A percentile compares a stretch with the other conserved stretches of the same genome.
These are phyloP conservation scores for Phyllosticta citriasiana DNA, from an alignment of 2,329 filamentous ascomycete species.

Conservation along the genomic window DNA sequence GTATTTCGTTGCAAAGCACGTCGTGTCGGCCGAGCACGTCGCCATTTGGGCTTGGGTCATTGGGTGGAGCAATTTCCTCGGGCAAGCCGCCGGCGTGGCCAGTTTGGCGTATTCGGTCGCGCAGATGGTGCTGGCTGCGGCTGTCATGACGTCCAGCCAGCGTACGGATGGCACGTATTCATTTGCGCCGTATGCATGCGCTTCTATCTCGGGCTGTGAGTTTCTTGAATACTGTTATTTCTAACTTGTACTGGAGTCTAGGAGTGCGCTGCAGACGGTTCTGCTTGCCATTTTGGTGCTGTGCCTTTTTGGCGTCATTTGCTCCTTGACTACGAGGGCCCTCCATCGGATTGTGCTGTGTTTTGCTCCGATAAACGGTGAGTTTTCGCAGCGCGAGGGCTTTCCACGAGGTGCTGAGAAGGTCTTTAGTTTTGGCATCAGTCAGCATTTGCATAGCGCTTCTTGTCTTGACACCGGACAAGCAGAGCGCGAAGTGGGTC, in stretches of 20 bases:
- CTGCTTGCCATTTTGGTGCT: constrained; percentile 47
- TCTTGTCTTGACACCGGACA: constrained; percentile 48
- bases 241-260: constrained; percentile 20
- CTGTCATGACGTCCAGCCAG: constrained; percentile 50
- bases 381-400: not conserved
- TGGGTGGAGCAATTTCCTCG: constrained; percentile 58
- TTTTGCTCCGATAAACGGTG: constrained; percentile 58
- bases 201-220: not conserved
- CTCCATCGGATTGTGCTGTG: constrained; percentile 52
- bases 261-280: constrained; percentile 49
- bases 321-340: constrained; percentile 50
- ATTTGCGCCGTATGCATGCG: constrained; percentile 45
- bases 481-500: constrained; percentile 49
- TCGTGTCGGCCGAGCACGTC: constrained; percentile 51
- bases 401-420: not conserved
- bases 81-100: constrained; percentile 53
- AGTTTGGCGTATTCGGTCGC: constrained; percentile 54
- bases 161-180: constrained; percentile 38
- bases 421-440: constrained; percentile 45
- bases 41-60: constrained; percentile 56
- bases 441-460: constrained; percentile 48
- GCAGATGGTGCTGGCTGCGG: constrained; percentile 53
- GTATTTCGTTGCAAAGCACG: constrained; percentile 59
- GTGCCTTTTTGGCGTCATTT: constrained; percentile 48
- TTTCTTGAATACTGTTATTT: not conserved